Evolutionary conservation across 495 filamentous ascomycete genomes (phyloP), one percentile per base, ranked within the genome.

Genomic region (Neurospora sp.): DNA sequence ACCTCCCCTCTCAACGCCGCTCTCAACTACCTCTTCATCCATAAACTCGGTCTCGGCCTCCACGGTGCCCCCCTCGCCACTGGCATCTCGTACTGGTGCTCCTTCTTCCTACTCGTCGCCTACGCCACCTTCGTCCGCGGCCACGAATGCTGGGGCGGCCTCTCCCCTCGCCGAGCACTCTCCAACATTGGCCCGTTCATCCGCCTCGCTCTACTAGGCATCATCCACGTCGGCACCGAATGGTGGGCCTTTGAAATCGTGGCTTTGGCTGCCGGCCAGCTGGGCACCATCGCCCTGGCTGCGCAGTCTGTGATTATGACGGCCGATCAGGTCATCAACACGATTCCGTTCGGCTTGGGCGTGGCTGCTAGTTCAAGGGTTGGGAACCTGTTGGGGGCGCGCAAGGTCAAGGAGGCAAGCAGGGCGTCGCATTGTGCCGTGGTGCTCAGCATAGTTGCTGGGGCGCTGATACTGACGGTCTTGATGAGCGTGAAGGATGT

Each of bases 161-260:
- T 93, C 84, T 88, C 89, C 6, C 79, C 75, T 5, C 83, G 85
- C 3, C 85, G 86, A 31, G 91, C 90, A 22, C 75, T 92, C 40
- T 81, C 86, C 22, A 91, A 93, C 76, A 83, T 91, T 22, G 81
- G 89, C 39, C 91, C 90, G 0, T 98, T 98, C 76, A 85, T 91
- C 4, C 88, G 90, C 9, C 87, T 98, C 7, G 92, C 94, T 8
- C 76, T 90, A 41, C 81, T 97, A 1, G 94, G 94, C 6, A 83
- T 97, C 59, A 79, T 97, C n/a, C 94, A 97, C 76, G 91, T 97
- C 31, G 94, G 94, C 9, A 96, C 93, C 0, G 94, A 97, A 81
- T 97, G 94, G 94, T 97, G 94, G 94, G 94, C 94, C 0, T 97
- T 96, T 75, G 94, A 97, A 81, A 97, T 98, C 71, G 94, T 97